These are phyloP conservation scores for Rossbeevera mucosa DNA, from an alignment of 768 basidiomycete genomes.

Conservation along the genomic window DNA sequence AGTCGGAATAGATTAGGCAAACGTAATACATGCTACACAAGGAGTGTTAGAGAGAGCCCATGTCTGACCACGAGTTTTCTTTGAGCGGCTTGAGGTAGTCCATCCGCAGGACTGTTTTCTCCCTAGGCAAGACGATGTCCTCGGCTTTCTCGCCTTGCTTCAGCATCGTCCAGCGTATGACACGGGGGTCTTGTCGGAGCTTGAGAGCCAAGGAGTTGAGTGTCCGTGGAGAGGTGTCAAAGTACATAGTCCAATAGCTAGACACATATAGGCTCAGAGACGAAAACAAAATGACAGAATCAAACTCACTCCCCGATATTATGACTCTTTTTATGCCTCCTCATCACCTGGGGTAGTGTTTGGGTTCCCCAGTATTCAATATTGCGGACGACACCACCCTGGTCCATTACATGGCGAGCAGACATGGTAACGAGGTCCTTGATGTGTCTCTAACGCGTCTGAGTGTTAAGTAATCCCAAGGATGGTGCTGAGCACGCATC, in stretches of 20 bases:
- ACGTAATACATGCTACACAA: neutral
- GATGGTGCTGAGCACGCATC: neutral
- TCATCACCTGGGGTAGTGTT: constrained; percentile 72
- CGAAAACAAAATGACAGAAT: neutral
- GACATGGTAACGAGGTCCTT: constrained; percentile 69
- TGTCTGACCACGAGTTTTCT: constrained; percentile 27
- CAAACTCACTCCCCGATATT: constrained; percentile 69
- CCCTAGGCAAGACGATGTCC: constrained; percentile 54
- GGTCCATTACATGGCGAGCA: constrained; percentile 64
- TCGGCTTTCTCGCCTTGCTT: constrained; percentile 73
- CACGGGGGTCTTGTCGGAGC: constrained; percentile 75
- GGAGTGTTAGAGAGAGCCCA: constrained; percentile 9
- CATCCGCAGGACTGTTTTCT: constrained; percentile 36
- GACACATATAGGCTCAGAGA: constrained; percentile 4
- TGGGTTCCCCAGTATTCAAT: constrained; percentile 72
- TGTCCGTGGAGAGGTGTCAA: constrained; percentile 76
- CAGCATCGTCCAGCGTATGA: constrained; percentile 76
- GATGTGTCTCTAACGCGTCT: constrained; percentile 54
- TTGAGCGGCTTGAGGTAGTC: constrained; percentile 22
- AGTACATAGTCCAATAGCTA: constrained; percentile 90
- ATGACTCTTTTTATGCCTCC: constrained; percentile 52
- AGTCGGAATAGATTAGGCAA: neutral
- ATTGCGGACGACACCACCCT: constrained; percentile 78
- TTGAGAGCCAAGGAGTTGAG: constrained; percentile 60
- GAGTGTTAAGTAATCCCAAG: neutral